Base-by-base conservation (phyloP, 1,139 yeast genomes). In the Barnettozyma hawaiiensis region DNA sequence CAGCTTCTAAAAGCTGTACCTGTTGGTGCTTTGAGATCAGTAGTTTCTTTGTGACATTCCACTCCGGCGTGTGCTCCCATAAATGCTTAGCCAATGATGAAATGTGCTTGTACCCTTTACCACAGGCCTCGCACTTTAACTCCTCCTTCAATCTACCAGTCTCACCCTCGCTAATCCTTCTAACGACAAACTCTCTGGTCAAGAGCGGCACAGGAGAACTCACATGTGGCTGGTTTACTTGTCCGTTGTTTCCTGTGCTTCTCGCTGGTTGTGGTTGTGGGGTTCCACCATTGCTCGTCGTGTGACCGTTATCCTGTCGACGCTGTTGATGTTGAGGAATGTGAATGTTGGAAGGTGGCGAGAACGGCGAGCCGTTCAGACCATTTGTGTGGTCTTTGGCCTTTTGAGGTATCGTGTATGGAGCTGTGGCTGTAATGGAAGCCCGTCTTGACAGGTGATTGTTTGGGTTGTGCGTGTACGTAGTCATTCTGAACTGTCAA, bases 11-110 rank as follows among this genome's bases (percentile, higher is more conserved):
- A 31, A 86, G 68, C 62, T 86, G 96, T 6, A 86, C 96, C 61
- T 86, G 95, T 61, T 86, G 96, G 61, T 86, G 96, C 61, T 86
- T 86, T n/a, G 90, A 81, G 37, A 86, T 85, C 35, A 83, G 66
- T 40, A 86, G 68, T 58, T 83, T 84, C 51, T 85, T 82, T 2
- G 95, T 86, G 56, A 82, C 82, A 57, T 81, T 84, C 95, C 95
- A 86, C 60, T 86, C 95, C 0, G 95, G 95, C 0, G 96, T 86
- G 60, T 86, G 96, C 72, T 78, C 85, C 85, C 95, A 90, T 58
- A 70, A 69, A 65, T 74, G 89, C 73, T 75, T 86, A 52, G 73
- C 95, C 47, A 85, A 70, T 18, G 92, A 82, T 2, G 90, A 80
- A 9, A 85, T 82, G 63, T 85, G 96, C 60, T 85, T 86, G 60